These are phyloP conservation scores for Artemisia tridentata DNA, from an alignment of 129 eudicot genomes.

Conservation along the genomic window DNA sequence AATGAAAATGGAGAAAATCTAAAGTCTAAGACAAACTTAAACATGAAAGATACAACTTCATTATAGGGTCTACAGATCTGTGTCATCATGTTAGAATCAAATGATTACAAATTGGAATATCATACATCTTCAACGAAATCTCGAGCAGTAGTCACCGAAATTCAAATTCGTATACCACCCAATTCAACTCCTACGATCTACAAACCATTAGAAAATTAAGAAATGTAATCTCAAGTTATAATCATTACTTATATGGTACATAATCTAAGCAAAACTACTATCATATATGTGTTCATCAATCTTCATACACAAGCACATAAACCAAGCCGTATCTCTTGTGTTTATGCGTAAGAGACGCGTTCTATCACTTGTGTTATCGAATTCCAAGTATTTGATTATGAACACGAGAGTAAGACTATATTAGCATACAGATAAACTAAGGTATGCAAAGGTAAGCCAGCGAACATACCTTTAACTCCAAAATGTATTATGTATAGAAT, in stretches of 20 bases:
- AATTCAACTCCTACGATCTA: conserved; percentile 12
- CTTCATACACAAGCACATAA: background rate
- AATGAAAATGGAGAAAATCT: conserved; percentile 11
- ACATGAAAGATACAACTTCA: background rate
- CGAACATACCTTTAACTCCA: conserved; percentile 13
- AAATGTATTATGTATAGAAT: conserved; percentile 12
- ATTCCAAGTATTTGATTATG: background rate
- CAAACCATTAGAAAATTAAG: background rate
- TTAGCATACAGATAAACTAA: no score
- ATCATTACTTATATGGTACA: no score
- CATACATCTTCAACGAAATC: conserved; percentile 5
- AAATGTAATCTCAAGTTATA: no score
- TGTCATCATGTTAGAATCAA: conserved; percentile 7
- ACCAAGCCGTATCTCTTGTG: background rate
- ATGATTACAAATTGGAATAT: background rate
- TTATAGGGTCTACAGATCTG: no score
- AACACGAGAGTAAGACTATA: background rate
- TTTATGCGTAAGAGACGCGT: background rate
- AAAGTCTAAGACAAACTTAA: background rate
- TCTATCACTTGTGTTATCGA: conserved; percentile 3
- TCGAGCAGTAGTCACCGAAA: conserved; percentile 4
- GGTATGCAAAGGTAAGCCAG: background rate
- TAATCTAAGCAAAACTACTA: no score
- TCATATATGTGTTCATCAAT: no score
- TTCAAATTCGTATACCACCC: background rate